These are phyloP conservation scores for Hibiscus tridactylites DNA, from an alignment of 345 rosid genomes.

Conservation along the genomic window DNA sequence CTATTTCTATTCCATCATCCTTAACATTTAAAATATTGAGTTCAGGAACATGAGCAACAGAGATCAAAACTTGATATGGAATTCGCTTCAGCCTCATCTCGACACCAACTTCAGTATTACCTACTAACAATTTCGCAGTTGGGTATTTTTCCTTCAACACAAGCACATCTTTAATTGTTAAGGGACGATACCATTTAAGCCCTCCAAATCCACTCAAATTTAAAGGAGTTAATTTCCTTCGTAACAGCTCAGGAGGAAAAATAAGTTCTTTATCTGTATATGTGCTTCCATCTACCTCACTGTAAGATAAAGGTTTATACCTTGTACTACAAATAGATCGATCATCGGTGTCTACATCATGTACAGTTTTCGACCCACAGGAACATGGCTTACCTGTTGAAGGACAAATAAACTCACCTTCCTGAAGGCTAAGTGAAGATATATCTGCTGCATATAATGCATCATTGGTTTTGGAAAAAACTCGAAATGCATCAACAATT, in stretches of 20 bases:
- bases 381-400: conserved; percentile 93
- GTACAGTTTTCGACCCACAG: conserved; percentile 37
- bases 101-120: conserved; percentile 87
- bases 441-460: conserved; percentile 40
- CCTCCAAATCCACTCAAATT: conserved; percentile 64
- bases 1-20: conserved; percentile 77
- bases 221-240: conserved; percentile 55
- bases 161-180: conserved; percentile 51
- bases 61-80: conserved; percentile 62
- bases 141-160: conserved; percentile 56
- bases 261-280: conserved; percentile 77
- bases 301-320: conserved; percentile 45
- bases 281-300: conserved; percentile 64
- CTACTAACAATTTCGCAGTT: conserved; percentile 67
- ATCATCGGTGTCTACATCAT: conserved; percentile 10
- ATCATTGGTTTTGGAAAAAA: conserved; percentile 76
- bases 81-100: conserved; percentile 87
- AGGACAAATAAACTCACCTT: conserved; percentile 65
- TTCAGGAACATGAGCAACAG: conserved; percentile 65
- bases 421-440: conserved; percentile 38
- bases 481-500: conserved; percentile 84
- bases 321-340: conserved; percentile 25
- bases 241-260: conserved; percentile 72
- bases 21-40: conserved; percentile 52
- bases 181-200: conserved; percentile 72